Percentiles rank a stretch among this genome's conserved stretches.
Evolutionary conservation across 164 flowering plant species (phyloP).

Genomic region (Piper longum): DNA sequence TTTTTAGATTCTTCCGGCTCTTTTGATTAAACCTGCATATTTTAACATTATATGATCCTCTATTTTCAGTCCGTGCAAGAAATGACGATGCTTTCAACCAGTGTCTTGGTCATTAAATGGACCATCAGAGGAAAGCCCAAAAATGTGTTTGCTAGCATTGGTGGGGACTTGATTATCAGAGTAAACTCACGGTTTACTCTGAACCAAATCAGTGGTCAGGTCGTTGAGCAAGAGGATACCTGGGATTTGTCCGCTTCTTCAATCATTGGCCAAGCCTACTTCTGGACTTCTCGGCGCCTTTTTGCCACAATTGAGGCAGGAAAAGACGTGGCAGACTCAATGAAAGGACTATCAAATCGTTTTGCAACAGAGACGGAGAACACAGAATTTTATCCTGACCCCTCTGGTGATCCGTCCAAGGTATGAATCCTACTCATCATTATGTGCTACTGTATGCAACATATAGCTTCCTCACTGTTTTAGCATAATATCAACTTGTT

Average conservation of each 20-base stretch:
- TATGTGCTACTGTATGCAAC: not conserved
- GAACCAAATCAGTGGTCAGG: slow-evolving; percentile 96
- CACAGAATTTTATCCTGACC: slow-evolving; percentile 65
- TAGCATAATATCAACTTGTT: not conserved
- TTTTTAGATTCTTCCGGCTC: not conserved
- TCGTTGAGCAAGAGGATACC: slow-evolving; percentile 68
- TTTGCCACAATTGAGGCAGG: slow-evolving; percentile 54
- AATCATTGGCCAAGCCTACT: slow-evolving; percentile 47
- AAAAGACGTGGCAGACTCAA: slow-evolving; percentile 47
- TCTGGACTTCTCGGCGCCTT: slow-evolving; percentile 72
- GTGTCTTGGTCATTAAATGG: slow-evolving; percentile 73
- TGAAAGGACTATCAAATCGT: slow-evolving; percentile 31
- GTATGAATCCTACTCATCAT: slow-evolving; percentile 16
- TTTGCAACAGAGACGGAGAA: slow-evolving; percentile 39
- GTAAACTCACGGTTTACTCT: slow-evolving; percentile 59
- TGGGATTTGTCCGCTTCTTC: slow-evolving; percentile 90
- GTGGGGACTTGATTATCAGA: slow-evolving; percentile 53
- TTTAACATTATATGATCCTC: not conserved
- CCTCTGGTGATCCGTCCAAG: slow-evolving; percentile 86
- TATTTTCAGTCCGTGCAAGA: slow-evolving; percentile 59
- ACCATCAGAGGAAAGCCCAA: slow-evolving; percentile 75
- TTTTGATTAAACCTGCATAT: not conserved
- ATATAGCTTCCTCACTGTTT: not conserved
- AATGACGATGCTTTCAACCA: slow-evolving; percentile 86
- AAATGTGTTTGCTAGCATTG: slow-evolving; percentile 27